phyloP scores from a whole-genome alignment of 1,139 yeast genomes.

The Geotrichum europaeum region DNA sequence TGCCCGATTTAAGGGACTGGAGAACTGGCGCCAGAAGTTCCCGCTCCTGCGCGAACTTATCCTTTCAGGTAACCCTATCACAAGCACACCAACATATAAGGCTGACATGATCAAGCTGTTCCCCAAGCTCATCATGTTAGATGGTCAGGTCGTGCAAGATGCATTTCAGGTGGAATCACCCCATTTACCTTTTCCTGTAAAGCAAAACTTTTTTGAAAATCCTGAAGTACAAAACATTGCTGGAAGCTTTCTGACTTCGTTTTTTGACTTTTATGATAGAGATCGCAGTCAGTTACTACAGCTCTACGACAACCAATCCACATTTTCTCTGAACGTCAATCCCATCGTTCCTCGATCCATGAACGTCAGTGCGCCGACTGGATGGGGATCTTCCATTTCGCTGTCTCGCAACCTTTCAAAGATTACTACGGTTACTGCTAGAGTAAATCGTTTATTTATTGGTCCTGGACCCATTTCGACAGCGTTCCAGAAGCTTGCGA shows the following conservation, averaged over 20 bases:
- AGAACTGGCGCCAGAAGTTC: slow-evolving; percentile 74
- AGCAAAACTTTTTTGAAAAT: slow-evolving; percentile 73
- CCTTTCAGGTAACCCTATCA: slow-evolving; percentile 71
- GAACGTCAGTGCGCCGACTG: slow-evolving; percentile 19
- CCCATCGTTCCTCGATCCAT: slow-evolving; percentile 37
- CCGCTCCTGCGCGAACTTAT: slow-evolving; percentile 68
- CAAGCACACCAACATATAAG: slow-evolving; percentile 46
- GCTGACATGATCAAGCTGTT: slow-evolving; percentile 62
- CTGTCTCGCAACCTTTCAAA: slow-evolving; percentile 71
- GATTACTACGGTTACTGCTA: slow-evolving; percentile 52
- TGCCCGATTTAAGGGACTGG: slow-evolving; percentile 52
- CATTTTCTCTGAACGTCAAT: slow-evolving; percentile 65
- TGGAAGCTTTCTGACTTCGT: slow-evolving; percentile 69
- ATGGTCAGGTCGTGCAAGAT: slow-evolving; percentile 72
- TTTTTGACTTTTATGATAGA: slow-evolving; percentile 72
- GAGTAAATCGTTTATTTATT: slow-evolving; percentile 54
- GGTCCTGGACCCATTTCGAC: slow-evolving; percentile 67
- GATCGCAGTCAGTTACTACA: slow-evolving; percentile 64
- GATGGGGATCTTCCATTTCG: slow-evolving; percentile 37
- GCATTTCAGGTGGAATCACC: slow-evolving; percentile 52
- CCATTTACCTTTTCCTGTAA: slow-evolving; percentile 42
- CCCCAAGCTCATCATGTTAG: slow-evolving; percentile 72
- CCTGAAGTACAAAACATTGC: slow-evolving; percentile 65
- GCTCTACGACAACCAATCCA: slow-evolving; percentile 76
- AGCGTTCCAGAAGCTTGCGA: slow-evolving; percentile 63